Base-by-base conservation (phyloP, 1,284 basidiomycete genomes). In the Ganoderma leucocontextum region DNA sequence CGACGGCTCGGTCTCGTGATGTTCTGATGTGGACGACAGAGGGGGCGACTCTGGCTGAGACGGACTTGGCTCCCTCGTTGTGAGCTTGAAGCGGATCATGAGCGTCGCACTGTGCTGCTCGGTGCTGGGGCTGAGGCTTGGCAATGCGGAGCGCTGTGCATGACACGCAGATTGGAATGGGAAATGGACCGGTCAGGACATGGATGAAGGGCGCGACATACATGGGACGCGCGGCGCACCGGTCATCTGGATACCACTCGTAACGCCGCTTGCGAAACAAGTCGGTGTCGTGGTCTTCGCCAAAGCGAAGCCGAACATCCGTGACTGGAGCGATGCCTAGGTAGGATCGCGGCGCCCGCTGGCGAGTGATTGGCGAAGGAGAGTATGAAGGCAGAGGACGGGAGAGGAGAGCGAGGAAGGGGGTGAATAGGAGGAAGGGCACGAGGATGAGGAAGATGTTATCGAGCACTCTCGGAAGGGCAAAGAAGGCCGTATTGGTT, bases 291-390 rank as follows among this genome's bases (percentile, higher is more conserved):
- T 86, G 82, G 75, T 91, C 89, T 70, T 90, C 85, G 72, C 89
- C 87, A 73, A 91, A 91, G 62, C 89, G 83, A 92, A 86, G n/a
- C 89, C 96, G 77, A 96, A 92, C 83, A 89, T 87, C 68, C 91
- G 89, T 62, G 89, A 91, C 92, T 95, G 76, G 66, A 53, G 29
- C 62, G 64, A n/a, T n/a, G n/a, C n/a, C n/a, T n/a, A n/a, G n/a
- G n/a, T n/a, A n/a, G n/a, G n/a, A n/a, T n/a, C n/a, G n/a, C n/a
- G n/a, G n/a, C n/a, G n/a, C n/a, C n/a, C n/a, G n/a, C n/a, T n/a
- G n/a, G n/a, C n/a, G n/a, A n/a, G n/a, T n/a, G n/a, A n/a, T 66
- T 68, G 5, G 71, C 70, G 62, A 78, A 79, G 60, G 68, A 70
- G 29, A 68, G 75, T 15, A 73, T 52, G 47, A 70, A 74, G 22